Evolutionary conservation across 306 rosid species (phyloP).

Genomic region (apple (Malus domestica)): ASM211411v1 NC_041805.1:3250501-3251000

Average conservation of each 20-base stretch:
- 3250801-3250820: neutral
- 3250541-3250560: conserved; percentile 46
- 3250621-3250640: conserved; percentile 48
- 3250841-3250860: conserved; percentile 55
- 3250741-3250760: neutral
- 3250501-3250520: too few species aligned
- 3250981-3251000: conserved; percentile 60
- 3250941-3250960: conserved; percentile 76
- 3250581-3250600: conserved; percentile 54
- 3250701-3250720: neutral
- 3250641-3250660: neutral
- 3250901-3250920: conserved; percentile 58
- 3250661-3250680: neutral
- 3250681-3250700: conserved; percentile 6
- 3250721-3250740: neutral
- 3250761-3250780: neutral
- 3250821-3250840: conserved; percentile 63
- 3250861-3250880: conserved; percentile 47
- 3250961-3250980: conserved; percentile 46
- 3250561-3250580: conserved; percentile 52
- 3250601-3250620: conserved; percentile 68
- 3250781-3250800: neutral
- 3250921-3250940: conserved; percentile 67
- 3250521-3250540: conserved; percentile 13
- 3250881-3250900: conserved; percentile 39